A percentile compares a stretch with the other conserved stretches of the same genome.
These are phyloP conservation scores for Venturia asperata DNA, from an alignment of 2,329 filamentous ascomycete genomes.

Conservation along the genomic window DNA sequence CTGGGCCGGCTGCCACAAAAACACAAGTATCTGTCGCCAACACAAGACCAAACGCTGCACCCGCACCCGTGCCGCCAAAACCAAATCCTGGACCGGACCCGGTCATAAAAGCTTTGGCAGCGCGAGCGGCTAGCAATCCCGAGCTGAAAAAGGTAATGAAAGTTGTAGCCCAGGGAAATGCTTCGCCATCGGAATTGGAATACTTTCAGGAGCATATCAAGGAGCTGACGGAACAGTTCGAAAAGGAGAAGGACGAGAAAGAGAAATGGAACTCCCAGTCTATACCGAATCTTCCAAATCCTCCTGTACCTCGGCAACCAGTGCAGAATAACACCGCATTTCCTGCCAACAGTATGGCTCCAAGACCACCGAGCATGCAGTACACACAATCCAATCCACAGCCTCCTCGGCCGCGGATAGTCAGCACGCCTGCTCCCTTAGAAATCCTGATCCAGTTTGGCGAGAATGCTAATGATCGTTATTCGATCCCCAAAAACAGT, in stretches of 20 bases:
- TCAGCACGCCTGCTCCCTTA: slow-evolving; percentile 35
- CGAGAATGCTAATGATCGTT: slow-evolving; percentile 57
- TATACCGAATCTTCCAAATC: slow-evolving; percentile 19
- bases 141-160: slow-evolving; percentile 74
- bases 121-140: slow-evolving; percentile 65
- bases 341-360: neutral
- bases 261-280: neutral
- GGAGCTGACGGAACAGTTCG: slow-evolving; percentile 55
- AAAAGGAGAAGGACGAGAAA: slow-evolving; percentile 22
- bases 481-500: slow-evolving; percentile 70
- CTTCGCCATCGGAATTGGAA: slow-evolving; percentile 61
- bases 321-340: slow-evolving; percentile 15
- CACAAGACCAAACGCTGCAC: neutral
- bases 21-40: neutral
- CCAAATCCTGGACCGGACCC: slow-evolving; percentile 49
- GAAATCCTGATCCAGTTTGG: slow-evolving; percentile 33
- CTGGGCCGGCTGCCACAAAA: slow-evolving; percentile 5
- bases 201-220: slow-evolving; percentile 77
- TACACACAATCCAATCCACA: slow-evolving; percentile 23
- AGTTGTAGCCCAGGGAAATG: slow-evolving; percentile 68
- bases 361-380: slow-evolving; percentile 14
- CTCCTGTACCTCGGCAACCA: slow-evolving; percentile 23
- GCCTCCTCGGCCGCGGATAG: slow-evolving; percentile 37
- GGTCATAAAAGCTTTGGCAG: slow-evolving; percentile 72
- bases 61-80: slow-evolving; percentile 10